Base-by-base conservation (phyloP, 78 protist genomes). In the Dictyostelium intermedium region DNA sequence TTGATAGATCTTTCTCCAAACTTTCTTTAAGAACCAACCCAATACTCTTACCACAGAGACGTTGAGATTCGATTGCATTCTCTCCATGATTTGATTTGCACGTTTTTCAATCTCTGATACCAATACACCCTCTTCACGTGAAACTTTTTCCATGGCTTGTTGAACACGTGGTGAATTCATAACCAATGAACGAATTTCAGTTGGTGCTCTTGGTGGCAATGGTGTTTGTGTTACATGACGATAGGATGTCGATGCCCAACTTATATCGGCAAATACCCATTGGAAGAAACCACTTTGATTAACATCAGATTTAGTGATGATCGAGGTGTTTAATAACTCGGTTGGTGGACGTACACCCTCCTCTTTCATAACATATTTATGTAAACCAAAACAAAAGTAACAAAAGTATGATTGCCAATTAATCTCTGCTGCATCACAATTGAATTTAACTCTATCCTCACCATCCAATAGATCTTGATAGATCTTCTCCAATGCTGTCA, bases 281-380 rank as follows among this genome's bases (percentile, higher is more conserved):
- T 89, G 94, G 37, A 89, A 32, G 47, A 89, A n/a, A 70, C 94
- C 94, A 27, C 81, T 25, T 70, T 78, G 87, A 34, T 89, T 78
- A 1, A 89, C 72, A 43, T 89, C 82, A 7, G 96, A 86, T 79
- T 92, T 86, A 14, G 91, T 92, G 63, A 92, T 82, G 74, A 92
- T 84, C 1, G 69, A 41, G 0, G 77, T 92, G 16, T 92, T 92
- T 0, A 92, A 35, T 16, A 92, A 70, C n/a, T 92, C 96, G 14
- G 96, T 92, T 85, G 96, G 96, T 81, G 93, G 96, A 60, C 96
- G 69, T 9, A 94, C 89, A 45, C 92, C 95, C 50, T 95, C 97
- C 37, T 95, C 97, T 43, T 95, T 92, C 34, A 95, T 41, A 23
- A 95, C 96, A 70, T 47, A 95, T 85, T 91, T 83, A 81, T 95